Base-by-base conservation (phyloP, 2,329 filamentous ascomycete species). In the Scedosporium dehoogii region DNA sequence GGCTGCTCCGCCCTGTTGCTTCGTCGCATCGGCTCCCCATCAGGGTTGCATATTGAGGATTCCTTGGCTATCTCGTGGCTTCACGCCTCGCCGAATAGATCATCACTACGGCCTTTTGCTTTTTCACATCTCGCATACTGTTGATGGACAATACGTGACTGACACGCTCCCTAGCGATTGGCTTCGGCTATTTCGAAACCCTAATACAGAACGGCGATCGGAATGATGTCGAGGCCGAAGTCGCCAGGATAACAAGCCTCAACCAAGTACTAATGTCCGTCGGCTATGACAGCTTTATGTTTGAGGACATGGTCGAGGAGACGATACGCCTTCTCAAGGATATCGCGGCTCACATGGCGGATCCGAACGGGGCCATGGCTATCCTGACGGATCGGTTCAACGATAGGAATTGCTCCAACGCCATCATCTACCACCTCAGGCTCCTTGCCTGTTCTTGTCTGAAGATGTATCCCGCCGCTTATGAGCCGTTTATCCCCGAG, bases 161-260 rank as follows among this genome's bases (percentile, higher is more conserved):
- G 44, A 56, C n/a, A 57, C 25, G 10, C 60, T 62, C 46, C 64
- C 42, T 73, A 97, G 94, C 93, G 60, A 89, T 96, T 71, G 92
- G 88, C 25, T 99, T 96, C 74, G 87, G 87, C 66, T 97, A 97
- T 74, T 96, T 96, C 71, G 94, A 99, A 75, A 88, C 86, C 56
- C 81, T 97, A 62, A 80, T 93, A 68, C 84, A 85, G 66, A 77
- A 83, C 57, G 85, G 85, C 68, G 86, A 91, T 71, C 77, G 78
- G 63, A 77, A 78, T 65, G 84, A 86, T 67, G 79, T 96, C 63
- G 80, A 86, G 42, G 82, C 82, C 67, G 93, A 97, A 74, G 78
- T 86, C 63, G 80, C 82, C 25, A 87, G 93, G 42, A 80, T 97
- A 61, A 84, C 81, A 64, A 86, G 83, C 29, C 79, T 96, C 67